These are phyloP conservation scores for Trichoderma pleuroti DNA, from an alignment of 2,329 filamentous ascomycete species.

Conservation along the genomic window DNA sequence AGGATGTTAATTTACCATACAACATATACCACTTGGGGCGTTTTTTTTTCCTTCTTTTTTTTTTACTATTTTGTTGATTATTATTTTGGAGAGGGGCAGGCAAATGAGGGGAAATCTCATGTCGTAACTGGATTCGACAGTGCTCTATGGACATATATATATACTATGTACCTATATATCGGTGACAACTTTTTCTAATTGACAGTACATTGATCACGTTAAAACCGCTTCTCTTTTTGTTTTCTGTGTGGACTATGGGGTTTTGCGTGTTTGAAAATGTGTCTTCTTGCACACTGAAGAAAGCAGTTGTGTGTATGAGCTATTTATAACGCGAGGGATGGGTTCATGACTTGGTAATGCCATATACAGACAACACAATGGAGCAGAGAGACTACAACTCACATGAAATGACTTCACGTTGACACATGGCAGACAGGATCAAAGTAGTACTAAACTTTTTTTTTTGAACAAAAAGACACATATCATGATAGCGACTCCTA, in stretches of 20 bases:
- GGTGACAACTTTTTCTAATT: conserved; percentile 9
- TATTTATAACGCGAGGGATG: neutral
- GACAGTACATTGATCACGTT: neutral
- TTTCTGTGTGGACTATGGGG: neutral
- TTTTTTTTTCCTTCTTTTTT: conserved; percentile 7
- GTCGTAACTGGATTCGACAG: conserved; percentile 18
- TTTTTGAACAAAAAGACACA: conserved; percentile 20
- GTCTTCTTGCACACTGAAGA: neutral
- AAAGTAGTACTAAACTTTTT: neutral
- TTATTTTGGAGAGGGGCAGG: neutral
- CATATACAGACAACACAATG: neutral
- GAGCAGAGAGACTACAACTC: neutral
- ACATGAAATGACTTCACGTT: neutral
- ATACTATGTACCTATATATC: neutral
- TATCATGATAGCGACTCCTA: conserved; percentile 36
- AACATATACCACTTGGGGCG: conserved; percentile 23
- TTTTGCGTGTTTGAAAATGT: neutral
- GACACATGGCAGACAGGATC: neutral
- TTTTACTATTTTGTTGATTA: neutral
- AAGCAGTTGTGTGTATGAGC: neutral
- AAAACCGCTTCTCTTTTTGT: neutral
- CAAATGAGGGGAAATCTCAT: conserved; percentile 9
- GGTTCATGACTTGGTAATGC: neutral
- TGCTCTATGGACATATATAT: neutral
- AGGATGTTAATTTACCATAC: neutral